Base-by-base conservation (phyloP, 179 eudicot species). In the Beta lomatogona region DNA sequence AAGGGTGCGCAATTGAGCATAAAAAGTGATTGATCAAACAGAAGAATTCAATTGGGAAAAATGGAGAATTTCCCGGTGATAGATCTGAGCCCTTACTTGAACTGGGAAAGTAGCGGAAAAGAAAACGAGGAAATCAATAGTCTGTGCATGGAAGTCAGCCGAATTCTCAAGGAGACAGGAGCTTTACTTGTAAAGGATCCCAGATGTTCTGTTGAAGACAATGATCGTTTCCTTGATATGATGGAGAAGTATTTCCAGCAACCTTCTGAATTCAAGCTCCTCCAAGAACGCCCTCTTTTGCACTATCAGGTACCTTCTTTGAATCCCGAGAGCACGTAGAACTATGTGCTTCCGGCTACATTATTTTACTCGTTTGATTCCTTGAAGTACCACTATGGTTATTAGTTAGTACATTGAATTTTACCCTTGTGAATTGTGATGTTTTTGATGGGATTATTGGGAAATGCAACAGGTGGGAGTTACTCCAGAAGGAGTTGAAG, bases 401-500 rank as follows among this genome's bases (percentile, higher is more conserved):
- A 36, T 1, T 36, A 36, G 41, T 36, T 36, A 28, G 31, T 28
- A 36, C 41, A 36, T 36, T 36, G 41, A 36, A 36, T 36, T 36
- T 36, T 36, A 36, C 41, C 9, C 65, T 60, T 60, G 31, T 60
- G 25, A 60, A n/a, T 60, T n/a, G 41, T 64, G 11, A 22, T 64
- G 3, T 19, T 25, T 77, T 65, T 25, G 25, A 21, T n/a, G 21
- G 9, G 22, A 57, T 18, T 36, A 0, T 14, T 8, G 5, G 67
- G 16, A 31, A 22, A 41, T 48, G 31, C 22, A 16, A 82, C 83
- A 94, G 98, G 99, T 97, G 81, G 99, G 99, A 78, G 99, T 92
- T 73, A 97, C 99, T 54, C 99, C 98, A 4, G 99, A 97, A 86
- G 98, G 99, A 83, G 93, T 97, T 75, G 99, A 97, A 88, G 95